phyloP scores from a whole-genome alignment of 1,284 basidiomycete genomes.

The Pyrrhoderma lamaoense region DNA sequence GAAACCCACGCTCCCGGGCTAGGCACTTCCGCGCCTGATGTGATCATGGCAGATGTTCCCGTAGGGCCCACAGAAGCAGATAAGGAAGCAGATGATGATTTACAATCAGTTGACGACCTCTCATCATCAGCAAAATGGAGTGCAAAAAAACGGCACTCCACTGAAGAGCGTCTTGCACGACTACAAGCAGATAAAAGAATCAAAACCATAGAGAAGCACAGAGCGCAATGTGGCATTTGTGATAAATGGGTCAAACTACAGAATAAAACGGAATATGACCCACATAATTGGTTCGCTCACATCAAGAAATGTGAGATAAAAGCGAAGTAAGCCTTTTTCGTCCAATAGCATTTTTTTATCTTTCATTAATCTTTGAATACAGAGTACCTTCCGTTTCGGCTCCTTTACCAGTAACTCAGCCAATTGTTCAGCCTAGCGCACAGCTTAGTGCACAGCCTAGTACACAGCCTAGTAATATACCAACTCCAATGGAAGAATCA shows the following conservation, averaged over 20 bases:
- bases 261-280: conserved; percentile 18
- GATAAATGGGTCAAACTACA: conserved; percentile 18
- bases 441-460: too few species aligned
- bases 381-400: neutral
- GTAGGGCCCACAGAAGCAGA: neutral
- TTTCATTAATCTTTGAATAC: neutral
- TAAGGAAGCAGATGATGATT: neutral
- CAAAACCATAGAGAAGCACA: conserved; percentile 17
- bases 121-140: neutral
- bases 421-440: neutral
- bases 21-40: neutral
- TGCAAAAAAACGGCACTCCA: conserved; percentile 9
- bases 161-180: conserved; percentile 16
- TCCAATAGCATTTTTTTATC: neutral
- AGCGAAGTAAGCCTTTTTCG: conserved; percentile 5
- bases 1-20: too few species aligned
- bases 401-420: neutral
- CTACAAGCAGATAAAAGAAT: conserved; percentile 17
- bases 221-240: conserved; percentile 14
- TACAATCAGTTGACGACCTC: neutral
- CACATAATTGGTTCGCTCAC: conserved; percentile 18
- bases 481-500: neutral
- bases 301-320: conserved; percentile 14
- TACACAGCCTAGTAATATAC: neutral
- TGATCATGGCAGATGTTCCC: neutral